Evolutionary conservation across 441 rosid species (phyloP), one percentile per base, ranked within the genome.

Genomic region (Mallotus japonicus): DNA sequence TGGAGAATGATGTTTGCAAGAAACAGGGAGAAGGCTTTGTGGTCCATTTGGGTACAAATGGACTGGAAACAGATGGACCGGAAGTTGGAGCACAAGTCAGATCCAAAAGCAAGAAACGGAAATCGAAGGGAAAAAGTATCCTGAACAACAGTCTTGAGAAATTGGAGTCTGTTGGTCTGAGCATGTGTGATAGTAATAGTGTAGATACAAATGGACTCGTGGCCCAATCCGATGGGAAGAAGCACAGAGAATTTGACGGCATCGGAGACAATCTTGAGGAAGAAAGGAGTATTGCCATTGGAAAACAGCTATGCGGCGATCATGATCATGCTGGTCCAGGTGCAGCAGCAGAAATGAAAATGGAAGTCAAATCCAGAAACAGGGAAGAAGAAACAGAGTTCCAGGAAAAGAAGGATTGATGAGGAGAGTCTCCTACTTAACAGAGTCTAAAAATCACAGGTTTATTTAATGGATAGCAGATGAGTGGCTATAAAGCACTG

Each of bases 91-190:
- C 72, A 49, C 73, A 60, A 60, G 50, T 37, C 4, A 57, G 59
- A 62, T 19, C 63, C 67, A n/a, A 17, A 22, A 53, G 47, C 13
- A 69, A 42, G 69, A 62, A 69, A 32, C 56, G 46, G 37, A 62
- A 44, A 17, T 73, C 47, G 11, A 65, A 66, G 64, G 20, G 20
- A 59, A 16, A 17, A 32, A 62, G 34, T 19, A 53, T 7, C 16
- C 19, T 16, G 15, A 13, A 16, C 56, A 37, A 4, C 10, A 37
- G 42, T 32, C 19, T 20, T 28, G 63, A 20, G 54, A 40, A 20
- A 44, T 42, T 11, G 24, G 67, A 44, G 50, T n/a, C 32, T 64
- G 50, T 8, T 40, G 51, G 44, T 20, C 42, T 54, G 7, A 63
- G 40, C 19, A 47, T 58, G 15, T 19, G 24, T 22, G 62, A 24